phyloP scores from a whole-genome alignment of 164 flowering plant genomes.

The Macadamia tetraphylla region DNA sequence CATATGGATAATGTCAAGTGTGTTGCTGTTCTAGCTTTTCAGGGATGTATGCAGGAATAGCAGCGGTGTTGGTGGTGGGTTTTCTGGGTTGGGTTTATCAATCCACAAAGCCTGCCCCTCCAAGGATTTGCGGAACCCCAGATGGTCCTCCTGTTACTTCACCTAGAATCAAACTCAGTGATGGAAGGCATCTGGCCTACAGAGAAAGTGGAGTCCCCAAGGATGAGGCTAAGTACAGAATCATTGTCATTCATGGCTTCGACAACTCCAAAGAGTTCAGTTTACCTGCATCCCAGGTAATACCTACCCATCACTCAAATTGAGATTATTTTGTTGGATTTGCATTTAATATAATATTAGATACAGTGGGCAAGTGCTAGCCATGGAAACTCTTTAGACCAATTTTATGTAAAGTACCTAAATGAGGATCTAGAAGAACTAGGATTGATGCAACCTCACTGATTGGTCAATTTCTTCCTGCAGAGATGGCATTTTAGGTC shows the following conservation, averaged over 20 bases:
- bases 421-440: background rate
- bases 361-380: background rate
- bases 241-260: conserved; percentile 48
- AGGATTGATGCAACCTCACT: too few species aligned
- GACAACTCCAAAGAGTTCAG: conserved; percentile 37
- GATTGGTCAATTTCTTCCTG: too few species aligned
- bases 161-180: conserved; percentile 36
- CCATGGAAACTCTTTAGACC: too few species aligned
- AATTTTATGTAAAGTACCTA: background rate
- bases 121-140: conserved; percentile 18
- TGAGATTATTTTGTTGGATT: background rate
- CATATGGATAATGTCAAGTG: too few species aligned
- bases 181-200: conserved; percentile 49
- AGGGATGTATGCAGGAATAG: conserved; percentile 16
- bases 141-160: conserved; percentile 27
- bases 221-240: conserved; percentile 33
- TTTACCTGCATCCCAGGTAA: conserved; percentile 35
- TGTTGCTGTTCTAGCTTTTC: conserved; percentile 12
- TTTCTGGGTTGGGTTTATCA: conserved; percentile 29
- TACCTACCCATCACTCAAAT: background rate
- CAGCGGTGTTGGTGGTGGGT: conserved; percentile 22
- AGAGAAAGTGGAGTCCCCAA: conserved; percentile 44
- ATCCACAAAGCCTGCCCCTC: conserved; percentile 25
- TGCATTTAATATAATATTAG: background rate
- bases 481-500: too few species aligned